These are phyloP conservation scores for Annona cherimola DNA, from an alignment of 164 flowering plant genomes.

Conservation along the genomic window DNA sequence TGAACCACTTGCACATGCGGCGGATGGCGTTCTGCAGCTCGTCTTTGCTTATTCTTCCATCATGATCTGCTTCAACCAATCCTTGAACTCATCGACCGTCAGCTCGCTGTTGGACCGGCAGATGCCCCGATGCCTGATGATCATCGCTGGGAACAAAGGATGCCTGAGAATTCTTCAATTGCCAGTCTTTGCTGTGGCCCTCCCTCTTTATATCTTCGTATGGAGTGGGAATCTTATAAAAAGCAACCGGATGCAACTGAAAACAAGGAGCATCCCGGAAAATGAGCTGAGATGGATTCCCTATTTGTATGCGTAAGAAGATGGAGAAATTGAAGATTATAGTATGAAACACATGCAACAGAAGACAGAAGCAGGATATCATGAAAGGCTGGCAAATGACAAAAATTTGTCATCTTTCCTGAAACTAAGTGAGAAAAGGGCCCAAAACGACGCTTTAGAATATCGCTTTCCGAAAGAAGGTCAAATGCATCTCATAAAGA, in stretches of 20 bases:
- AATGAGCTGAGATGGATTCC: background rate
- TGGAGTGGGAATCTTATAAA: background rate
- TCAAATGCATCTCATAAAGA: no score
- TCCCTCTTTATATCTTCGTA: background rate
- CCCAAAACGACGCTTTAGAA: no score
- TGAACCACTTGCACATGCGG: background rate
- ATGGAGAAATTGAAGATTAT: no score
- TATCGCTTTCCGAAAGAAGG: no score
- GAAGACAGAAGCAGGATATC: no score
- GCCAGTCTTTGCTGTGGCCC: background rate
- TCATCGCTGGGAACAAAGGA: background rate
- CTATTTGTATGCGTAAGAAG: no score
- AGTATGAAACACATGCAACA: no score
- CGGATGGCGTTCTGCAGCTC: constrained; percentile 11
- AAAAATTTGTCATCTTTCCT: no score
- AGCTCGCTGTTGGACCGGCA: background rate
- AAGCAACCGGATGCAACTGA: background rate
- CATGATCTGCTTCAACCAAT: constrained; percentile 30
- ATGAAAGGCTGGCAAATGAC: no score
- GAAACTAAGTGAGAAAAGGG: no score
- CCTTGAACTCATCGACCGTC: constrained; percentile 6
- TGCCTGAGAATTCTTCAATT: background rate
- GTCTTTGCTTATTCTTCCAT: constrained; percentile 42
- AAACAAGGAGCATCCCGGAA: background rate
- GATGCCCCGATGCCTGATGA: background rate